These are phyloP conservation scores for Leishmania tropica DNA, from an alignment of 208 protist species.

Conservation along the genomic window DNA sequence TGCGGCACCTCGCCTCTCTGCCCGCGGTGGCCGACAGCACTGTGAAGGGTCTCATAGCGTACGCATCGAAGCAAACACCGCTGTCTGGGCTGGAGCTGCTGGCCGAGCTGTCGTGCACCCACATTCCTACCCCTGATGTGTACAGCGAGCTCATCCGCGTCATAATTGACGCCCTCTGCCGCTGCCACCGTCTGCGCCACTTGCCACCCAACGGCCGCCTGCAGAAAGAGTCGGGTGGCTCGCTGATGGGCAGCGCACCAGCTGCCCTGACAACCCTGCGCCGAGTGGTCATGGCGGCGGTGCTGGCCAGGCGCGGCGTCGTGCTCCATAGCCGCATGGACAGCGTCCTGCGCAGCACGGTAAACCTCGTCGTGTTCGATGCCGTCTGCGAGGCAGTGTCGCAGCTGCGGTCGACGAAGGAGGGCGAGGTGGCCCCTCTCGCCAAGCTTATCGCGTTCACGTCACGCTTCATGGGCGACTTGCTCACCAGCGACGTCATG, in stretches of 20 bases:
- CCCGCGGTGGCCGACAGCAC: conserved; percentile 66
- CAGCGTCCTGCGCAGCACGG: conserved; percentile 76
- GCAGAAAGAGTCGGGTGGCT: conserved; percentile 30
- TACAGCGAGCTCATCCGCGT: conserved; percentile 77
- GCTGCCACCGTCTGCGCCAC: conserved; percentile 76
- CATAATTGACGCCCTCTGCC: conserved; percentile 58
- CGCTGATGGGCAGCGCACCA: conserved; percentile 16
- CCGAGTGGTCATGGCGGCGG: conserved; percentile 63
- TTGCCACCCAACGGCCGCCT: conserved; percentile 84
- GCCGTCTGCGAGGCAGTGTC: conserved; percentile 79
- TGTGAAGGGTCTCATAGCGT: conserved; percentile 59
- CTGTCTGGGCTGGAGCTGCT: conserved; percentile 73
- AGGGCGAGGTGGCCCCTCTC: conserved; percentile 55
- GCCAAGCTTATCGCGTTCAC: conserved; percentile 78
- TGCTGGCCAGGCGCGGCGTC: conserved; percentile 67
- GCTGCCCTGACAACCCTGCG: conserved; percentile 35
- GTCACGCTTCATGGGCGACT: conserved; percentile 61
- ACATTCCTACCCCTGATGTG: conserved; percentile 60
- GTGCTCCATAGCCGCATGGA: conserved; percentile 80
- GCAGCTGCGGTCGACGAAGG: conserved; percentile 56
- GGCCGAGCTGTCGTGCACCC: conserved; percentile 71
- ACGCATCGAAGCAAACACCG: conserved; percentile 59
- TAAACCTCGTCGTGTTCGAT: conserved; percentile 91
- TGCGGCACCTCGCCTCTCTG: conserved; percentile 70
- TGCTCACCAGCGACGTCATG: conserved; percentile 64